Evolutionary conservation across 345 rosid genomes (phyloP).

Genomic region (Pugionium dolabratum): DNA sequence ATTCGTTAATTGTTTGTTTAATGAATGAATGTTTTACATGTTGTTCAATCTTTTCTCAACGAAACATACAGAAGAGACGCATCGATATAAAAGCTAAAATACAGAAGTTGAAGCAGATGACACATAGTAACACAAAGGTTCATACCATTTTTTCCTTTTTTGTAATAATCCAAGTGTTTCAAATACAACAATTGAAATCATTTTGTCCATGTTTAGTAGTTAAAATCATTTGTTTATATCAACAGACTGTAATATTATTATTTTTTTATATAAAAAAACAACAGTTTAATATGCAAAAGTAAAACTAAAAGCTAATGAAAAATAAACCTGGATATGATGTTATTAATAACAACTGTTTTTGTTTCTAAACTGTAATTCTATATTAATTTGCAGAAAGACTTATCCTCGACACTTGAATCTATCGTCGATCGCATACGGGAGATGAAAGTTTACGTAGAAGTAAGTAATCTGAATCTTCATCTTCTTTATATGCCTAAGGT

Average conservation of each 20-base stretch:
- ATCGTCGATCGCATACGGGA: neutral
- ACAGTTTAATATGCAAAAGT: neutral
- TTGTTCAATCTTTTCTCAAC: neutral
- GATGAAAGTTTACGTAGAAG: slow-evolving; percentile 26
- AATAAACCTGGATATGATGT: neutral
- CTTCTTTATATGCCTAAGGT: neutral
- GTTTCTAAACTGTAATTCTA: neutral
- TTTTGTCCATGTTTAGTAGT: neutral
- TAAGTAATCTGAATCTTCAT: slow-evolving; percentile 8
- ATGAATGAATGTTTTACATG: neutral
- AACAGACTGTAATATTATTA: no score
- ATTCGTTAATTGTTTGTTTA: neutral
- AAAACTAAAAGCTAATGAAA: neutral
- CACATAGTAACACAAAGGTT: slow-evolving; percentile 8
- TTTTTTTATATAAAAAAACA: neutral
- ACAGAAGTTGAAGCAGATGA: slow-evolving; percentile 14
- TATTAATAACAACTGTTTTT: neutral
- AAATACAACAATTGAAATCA: neutral
- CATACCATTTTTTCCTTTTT: neutral
- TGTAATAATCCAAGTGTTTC: neutral
- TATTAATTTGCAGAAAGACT: slow-evolving; percentile 14
- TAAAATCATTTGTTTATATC: neutral
- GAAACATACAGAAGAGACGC: slow-evolving; percentile 21
- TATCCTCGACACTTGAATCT: slow-evolving; percentile 12
- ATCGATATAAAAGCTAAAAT: slow-evolving; percentile 1